These are phyloP conservation scores for Nakazawaea ishiwadae DNA, from an alignment of 805 yeast genomes.

Conservation along the genomic window DNA sequence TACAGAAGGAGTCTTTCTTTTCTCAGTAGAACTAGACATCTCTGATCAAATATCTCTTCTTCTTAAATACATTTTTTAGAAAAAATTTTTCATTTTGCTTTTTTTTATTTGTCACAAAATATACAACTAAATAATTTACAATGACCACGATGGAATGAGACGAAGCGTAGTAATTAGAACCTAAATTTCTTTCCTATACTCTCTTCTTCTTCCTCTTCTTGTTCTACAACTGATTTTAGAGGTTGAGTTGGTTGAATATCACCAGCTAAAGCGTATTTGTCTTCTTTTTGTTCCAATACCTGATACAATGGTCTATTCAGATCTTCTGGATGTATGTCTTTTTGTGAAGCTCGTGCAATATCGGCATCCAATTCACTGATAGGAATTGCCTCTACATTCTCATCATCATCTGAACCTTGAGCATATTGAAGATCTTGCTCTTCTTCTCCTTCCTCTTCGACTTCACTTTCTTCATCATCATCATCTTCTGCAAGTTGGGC, in stretches of 20 bases:
- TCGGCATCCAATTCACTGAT: constrained; percentile 24
- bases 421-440: constrained; percentile 16
- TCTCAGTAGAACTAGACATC: too few relatives aligned
- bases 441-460: constrained; percentile 23
- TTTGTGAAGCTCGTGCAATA: constrained; percentile 6
- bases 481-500: constrained; percentile 32
- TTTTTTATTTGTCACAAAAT: too few relatives aligned
- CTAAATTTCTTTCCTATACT: constrained; percentile 2
- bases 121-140: too few relatives aligned
- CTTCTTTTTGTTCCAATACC: constrained; percentile 24
- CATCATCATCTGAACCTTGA: constrained; percentile 23
- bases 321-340: constrained; percentile 16
- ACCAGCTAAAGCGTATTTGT: constrained; percentile 1
- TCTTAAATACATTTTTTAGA: too few relatives aligned
- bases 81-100: too few relatives aligned
- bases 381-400: constrained; percentile 21
- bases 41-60: too few relatives aligned
- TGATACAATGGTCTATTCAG: constrained; percentile 23
- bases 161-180: neutral
- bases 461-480: constrained; percentile 25
- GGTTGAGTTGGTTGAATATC: too few relatives aligned
- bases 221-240: neutral
- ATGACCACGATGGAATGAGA: too few relatives aligned
- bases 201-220: neutral
- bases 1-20: too few relatives aligned